Conservation (phyloP, 2,329 filamentous ascomycete genomes). For the Aspergillus tamarii region DNA sequence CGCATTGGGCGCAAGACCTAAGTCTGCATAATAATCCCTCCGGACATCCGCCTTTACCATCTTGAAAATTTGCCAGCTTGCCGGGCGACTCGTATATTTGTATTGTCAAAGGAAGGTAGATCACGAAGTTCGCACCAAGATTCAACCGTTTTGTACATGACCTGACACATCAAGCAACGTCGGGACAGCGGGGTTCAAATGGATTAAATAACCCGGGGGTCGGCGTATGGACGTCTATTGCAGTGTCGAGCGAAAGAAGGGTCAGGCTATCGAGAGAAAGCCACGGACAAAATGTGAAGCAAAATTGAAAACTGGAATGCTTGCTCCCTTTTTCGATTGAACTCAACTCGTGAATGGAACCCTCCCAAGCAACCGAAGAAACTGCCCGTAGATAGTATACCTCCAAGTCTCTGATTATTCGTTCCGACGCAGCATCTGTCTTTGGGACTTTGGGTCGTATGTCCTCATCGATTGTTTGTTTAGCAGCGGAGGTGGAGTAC, state of each 20-base stretch:
- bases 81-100: neutral
- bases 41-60: constrained; percentile 72
- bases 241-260: neutral
- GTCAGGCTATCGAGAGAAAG: neutral
- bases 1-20: constrained; percentile 70
- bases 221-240: neutral
- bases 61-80: constrained; percentile 32
- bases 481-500: constrained; percentile 2
- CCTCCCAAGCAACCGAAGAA: neutral
- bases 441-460: neutral
- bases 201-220: neutral
- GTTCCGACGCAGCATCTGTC: neutral
- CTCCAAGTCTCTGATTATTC: neutral
- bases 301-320: neutral
- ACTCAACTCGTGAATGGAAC: neutral
- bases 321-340: neutral
- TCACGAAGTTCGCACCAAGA: constrained; percentile 17
- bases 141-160: constrained; percentile 25
- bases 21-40: constrained; percentile 82
- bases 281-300: neutral
- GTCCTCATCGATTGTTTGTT: neutral
- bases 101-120: constrained; percentile 15
- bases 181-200: constrained; percentile 4
- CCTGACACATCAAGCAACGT: constrained; percentile 14
- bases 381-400: neutral